Conservation (phyloP, 495 filamentous ascomycete genomes). For the Acidiella bohemica region DNA sequence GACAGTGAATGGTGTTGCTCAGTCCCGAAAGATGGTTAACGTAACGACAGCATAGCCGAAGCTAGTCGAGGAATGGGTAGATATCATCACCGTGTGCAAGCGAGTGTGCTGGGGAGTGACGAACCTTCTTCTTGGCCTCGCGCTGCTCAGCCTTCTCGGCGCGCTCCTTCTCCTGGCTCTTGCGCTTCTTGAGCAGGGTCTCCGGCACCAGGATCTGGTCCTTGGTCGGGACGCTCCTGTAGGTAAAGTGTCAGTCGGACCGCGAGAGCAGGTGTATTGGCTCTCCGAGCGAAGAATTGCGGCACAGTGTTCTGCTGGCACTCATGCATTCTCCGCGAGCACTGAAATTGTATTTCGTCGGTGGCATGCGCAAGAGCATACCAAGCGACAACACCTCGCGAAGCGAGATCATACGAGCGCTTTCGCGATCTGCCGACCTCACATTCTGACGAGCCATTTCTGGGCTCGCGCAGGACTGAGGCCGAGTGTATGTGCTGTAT, state of each 20-base stretch:
- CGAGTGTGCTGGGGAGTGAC: slow-evolving; percentile 29
- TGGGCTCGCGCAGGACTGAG: slow-evolving; percentile 22
- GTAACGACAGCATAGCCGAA: slow-evolving; percentile 84
- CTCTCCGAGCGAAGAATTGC: slow-evolving; percentile 76
- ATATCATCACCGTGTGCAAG: slow-evolving; percentile 53
- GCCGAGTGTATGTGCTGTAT: slow-evolving; percentile 36
- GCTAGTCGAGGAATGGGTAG: slow-evolving; percentile 75
- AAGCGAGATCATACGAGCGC: slow-evolving; percentile 11
- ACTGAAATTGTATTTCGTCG: slow-evolving; percentile 71
- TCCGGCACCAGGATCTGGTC: slow-evolving; percentile 92
- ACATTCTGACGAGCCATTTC: slow-evolving; percentile 48
- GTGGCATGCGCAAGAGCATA: slow-evolving; percentile 42
- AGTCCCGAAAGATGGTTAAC: slow-evolving; percentile 99
- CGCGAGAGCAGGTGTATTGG: slow-evolving; percentile 30
- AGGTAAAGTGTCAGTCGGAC: slow-evolving; percentile 52
- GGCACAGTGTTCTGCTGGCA: slow-evolving; percentile 44
- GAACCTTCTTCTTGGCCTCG: slow-evolving; percentile 78
- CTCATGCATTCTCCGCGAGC: slow-evolving; percentile 64
- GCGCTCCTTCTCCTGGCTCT: slow-evolving; percentile 95
- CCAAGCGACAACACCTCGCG: slow-evolving; percentile 73
- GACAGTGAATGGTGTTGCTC: slow-evolving; percentile 37
- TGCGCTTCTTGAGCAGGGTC: slow-evolving; percentile 99
- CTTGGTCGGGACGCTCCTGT: slow-evolving; percentile 71
- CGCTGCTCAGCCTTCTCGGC: slow-evolving; percentile 69
- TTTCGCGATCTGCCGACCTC: too few species aligned